Base-by-base conservation (phyloP, 2,329 filamentous ascomycete species). In the Periconia digitata region DNA sequence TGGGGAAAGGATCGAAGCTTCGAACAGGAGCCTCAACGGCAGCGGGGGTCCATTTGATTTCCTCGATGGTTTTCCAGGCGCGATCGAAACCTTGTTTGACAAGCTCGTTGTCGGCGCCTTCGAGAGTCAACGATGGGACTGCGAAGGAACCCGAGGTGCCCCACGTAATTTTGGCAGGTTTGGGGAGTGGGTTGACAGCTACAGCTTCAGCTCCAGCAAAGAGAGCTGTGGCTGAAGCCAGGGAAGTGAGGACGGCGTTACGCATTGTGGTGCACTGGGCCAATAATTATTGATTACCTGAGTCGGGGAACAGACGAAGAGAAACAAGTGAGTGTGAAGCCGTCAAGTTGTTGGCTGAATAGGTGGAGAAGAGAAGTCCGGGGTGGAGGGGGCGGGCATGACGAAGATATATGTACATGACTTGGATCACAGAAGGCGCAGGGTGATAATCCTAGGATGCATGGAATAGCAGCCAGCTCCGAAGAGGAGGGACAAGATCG, bases 31-130 rank as follows among this genome's bases (percentile, higher is more conserved):
- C 74, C 63, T 84, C 79, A 1, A 71, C 70, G 8, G 78, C 80
- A 29, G 74, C 73, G 2, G 81, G 80, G 10, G 76, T 72, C 81
- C 81, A 84, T 67, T 77, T 72, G 23, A 84, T 66, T 1, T 70
- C 71, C 35, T 58, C 66, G 47, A 83, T 80, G 38, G 77, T 64
- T 8, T 70, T 59, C 65, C 70, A 77, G 16, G 78, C 72, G 46
- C 81, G 79, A 44, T 74, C 64, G 75, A 80, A 83, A 15, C 74
- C 81, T 40, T 74, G 68, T 10, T 53, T 53, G 37, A 80, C 59
- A 6, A 67, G 45, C 24, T 72, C 65, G 40, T 70, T 49, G 7
- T 64, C 58, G 5, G 70, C 56, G 15, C 69, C 69, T 20, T 69
- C 72, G 40, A 80, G 64, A 3, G 60, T 54, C 17, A 80, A 62